Percentiles rank a stretch among this genome's conserved stretches.
phyloP scores from a whole-genome alignment of 352 stramenopile genomes.

The Globisporangium middletonii region DNA sequence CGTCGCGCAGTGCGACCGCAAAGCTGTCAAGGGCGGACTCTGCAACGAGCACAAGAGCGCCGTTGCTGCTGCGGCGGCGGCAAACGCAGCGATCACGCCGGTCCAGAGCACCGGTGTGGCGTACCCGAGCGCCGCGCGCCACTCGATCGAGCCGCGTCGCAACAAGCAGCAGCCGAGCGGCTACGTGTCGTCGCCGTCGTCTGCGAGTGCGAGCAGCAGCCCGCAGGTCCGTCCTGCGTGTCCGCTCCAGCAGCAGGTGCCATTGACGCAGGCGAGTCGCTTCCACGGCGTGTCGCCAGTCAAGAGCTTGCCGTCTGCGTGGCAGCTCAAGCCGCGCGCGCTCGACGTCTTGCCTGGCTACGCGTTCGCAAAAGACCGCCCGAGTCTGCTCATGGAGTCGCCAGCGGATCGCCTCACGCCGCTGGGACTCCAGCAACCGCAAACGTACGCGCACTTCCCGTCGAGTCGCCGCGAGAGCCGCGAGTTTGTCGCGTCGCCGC shows the following conservation, averaged over 20 bases:
- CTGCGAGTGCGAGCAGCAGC: not conserved
- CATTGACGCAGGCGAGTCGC: too few relatives aligned
- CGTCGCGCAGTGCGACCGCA: conserved; percentile 14
- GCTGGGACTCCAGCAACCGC: not conserved
- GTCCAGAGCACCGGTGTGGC: conserved; percentile 1
- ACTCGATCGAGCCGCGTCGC: conserved; percentile 10
- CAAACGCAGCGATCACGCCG: conserved; percentile 6
- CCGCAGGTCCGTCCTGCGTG: not conserved
- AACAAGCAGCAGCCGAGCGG: conserved; percentile 6
- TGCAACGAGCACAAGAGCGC: conserved; percentile 20
- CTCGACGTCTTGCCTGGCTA: conserved; percentile 4
- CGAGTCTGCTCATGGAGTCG: conserved; percentile 12
- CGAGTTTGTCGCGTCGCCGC: conserved; percentile 1
- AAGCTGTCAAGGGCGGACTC: conserved; percentile 21
- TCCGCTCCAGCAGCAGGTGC: not conserved
- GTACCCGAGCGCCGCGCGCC: not conserved
- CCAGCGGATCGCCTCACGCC: not conserved
- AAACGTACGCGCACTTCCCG: not conserved
- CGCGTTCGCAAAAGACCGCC: conserved; percentile 14
- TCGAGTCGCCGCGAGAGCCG: not conserved
- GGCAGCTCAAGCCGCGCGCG: not conserved
- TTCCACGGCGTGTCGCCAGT: not conserved
- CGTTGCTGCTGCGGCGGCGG: not conserved
- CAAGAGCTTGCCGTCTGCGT: conserved; percentile 1
- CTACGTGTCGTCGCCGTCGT: not conserved